Base-by-base conservation (phyloP, 108 stramenopile species). In the Pelagomonas calceolata region DNA sequence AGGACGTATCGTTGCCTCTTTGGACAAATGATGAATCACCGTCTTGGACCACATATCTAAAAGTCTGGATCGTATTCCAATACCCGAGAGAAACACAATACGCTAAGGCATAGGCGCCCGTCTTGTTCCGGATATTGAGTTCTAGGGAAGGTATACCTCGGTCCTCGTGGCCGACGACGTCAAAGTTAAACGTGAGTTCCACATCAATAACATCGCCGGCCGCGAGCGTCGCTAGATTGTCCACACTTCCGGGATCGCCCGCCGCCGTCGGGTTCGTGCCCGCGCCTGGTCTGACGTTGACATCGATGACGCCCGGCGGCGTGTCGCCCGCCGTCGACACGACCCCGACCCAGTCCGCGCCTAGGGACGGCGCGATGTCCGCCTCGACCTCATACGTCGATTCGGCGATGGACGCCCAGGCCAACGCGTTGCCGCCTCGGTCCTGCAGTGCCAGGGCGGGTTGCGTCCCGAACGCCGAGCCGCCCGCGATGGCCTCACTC, bases 361-460 rank as follows among this genome's bases (percentile, higher is more conserved):
- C 14, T 17, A 60, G 51, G 7, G 51, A 60, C 21, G 51, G 18
- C 21, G 29, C 51, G 51, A 60, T 60, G 51, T 26, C 51, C 14
- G 51, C 51, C 21, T 26, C 21, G 51, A 60, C 51, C 21, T 26
- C 7, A 3, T 10, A 45, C 16, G 10, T 16, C 44, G 44, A 45
- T 12, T 43, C 39, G 39, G 12, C 39, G 39, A 43, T 12, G 39
- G 5, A 43, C 39, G 39, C 39, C 9, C 12, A 5, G 9, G 39
- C 51, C 21, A 84, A 73, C 60, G 67, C 75, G 67, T 85, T 85
- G 0, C 76, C 79, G 29, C 84, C 84, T 64, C 72, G 70, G 75
- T 85, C 84, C 35, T 80, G 70, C 15, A 85, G 36, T 29, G 71
- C 71, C 16, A 82, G 45, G 34, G 70, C 73, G 30, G 84, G 84